These are phyloP conservation scores for Aureobasidium vineae DNA, from an alignment of 2,329 filamentous ascomycete genomes.

Conservation along the genomic window DNA sequence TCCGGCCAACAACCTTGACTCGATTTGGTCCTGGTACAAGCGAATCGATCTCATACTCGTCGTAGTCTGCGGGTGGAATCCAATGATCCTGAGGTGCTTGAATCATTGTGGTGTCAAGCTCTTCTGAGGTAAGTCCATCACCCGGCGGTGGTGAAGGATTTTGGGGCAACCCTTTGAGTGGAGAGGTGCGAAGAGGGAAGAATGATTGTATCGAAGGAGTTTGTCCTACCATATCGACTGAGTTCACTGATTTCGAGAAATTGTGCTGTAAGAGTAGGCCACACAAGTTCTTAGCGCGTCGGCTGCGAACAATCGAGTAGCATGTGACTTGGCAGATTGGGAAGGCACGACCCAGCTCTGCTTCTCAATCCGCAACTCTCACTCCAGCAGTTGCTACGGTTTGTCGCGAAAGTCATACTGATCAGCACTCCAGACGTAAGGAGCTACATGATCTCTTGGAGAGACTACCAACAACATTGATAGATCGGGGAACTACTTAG, in stretches of 20 bases:
- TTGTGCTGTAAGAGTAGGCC: background rate
- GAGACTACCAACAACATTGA: too few species aligned
- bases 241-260: background rate
- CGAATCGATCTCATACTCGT: constrained; percentile 48
- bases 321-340: background rate
- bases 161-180: constrained; percentile 30
- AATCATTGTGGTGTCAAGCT: constrained; percentile 38
- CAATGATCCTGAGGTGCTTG: constrained; percentile 36
- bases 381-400: background rate
- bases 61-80: constrained; percentile 52
- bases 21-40: constrained; percentile 52
- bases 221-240: constrained; percentile 2
- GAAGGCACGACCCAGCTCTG: background rate
- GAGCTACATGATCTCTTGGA: background rate
- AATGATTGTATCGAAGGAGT: constrained; percentile 47
- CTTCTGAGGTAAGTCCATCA: constrained; percentile 56
- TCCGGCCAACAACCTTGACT: constrained; percentile 54
- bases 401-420: background rate
- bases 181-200: constrained; percentile 37
- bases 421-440: background rate
- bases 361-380: background rate
- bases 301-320: background rate
- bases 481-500: background rate
- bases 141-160: constrained; percentile 35
- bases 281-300: background rate